phyloP scores from a whole-genome alignment of 768 basidiomycete species.

The Mycena galopus region DNA sequence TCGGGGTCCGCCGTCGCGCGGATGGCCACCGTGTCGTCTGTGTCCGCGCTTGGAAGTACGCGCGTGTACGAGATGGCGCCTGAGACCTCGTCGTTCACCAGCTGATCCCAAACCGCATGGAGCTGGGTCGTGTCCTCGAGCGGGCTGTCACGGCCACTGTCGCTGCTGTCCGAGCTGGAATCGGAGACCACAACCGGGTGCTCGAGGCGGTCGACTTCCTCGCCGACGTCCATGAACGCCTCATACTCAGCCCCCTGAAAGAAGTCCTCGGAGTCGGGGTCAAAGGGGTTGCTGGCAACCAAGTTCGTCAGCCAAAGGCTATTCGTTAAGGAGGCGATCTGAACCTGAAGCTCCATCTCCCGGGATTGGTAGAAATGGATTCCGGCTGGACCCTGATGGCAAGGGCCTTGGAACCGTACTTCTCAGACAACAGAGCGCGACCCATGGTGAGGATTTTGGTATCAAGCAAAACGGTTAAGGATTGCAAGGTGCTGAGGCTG shows the following conservation, averaged over 20 bases:
- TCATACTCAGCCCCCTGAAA: slow-evolving; percentile 75
- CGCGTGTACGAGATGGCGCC: not conserved
- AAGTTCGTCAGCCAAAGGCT: no score
- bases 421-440: slow-evolving; percentile 69
- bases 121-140: slow-evolving; percentile 43
- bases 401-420: slow-evolving; percentile 51
- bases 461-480: slow-evolving; percentile 34
- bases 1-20: slow-evolving; percentile 52
- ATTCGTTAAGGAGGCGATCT: no score
- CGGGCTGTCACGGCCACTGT: slow-evolving; percentile 63
- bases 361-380: slow-evolving; percentile 42
- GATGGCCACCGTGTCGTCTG: slow-evolving; percentile 48
- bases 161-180: slow-evolving; percentile 49
- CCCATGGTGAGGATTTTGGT: slow-evolving; percentile 59
- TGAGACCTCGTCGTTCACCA: slow-evolving; percentile 12
- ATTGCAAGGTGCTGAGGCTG: slow-evolving; percentile 23
- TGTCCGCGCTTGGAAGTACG: no score
- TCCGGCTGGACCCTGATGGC: slow-evolving; percentile 63
- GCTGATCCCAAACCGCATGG: slow-evolving; percentile 8
- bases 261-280: slow-evolving; percentile 87
- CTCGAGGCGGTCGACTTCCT: slow-evolving; percentile 50
- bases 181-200: slow-evolving; percentile 46
- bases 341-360: slow-evolving; percentile 75
- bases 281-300: slow-evolving; percentile 79
- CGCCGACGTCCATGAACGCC: slow-evolving; percentile 69